Evolutionary conservation across 768 basidiomycete species (phyloP), one percentile per base, ranked within the genome.

Genomic region (Trametes villosa): DNA sequence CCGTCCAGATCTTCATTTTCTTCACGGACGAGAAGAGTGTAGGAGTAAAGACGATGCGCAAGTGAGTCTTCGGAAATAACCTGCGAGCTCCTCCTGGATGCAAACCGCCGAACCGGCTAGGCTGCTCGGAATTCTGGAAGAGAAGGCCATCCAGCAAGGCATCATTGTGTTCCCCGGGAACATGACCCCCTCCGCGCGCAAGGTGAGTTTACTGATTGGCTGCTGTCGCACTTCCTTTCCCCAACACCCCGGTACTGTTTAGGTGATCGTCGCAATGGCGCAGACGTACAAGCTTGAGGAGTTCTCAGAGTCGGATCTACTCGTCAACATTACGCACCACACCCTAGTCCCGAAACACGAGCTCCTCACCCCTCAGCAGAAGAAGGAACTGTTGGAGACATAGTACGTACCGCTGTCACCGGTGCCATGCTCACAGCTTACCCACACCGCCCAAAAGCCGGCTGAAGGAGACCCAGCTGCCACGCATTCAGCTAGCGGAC

Each of bases 261-360:
- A 98, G 96, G 92, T 97, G 58, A 94, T 99, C 65, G 86, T 87
- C 44, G 94, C 91, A 18, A 94, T 98, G 91, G 83, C 91, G 31
- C 77, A 83, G 7, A 86, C 92, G 68, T 98, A 91, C 77, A 84
- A 86, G 53, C 82, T 99, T 34, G 97, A 98, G 72, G 96, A 97
- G 67, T 99, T 98, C 74, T 91, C 95, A 20, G 97, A 98, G 76
- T 86, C 95, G 12, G 96, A 98, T 74, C 79, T 99, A 18, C 83
- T 98, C 7, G 97, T 99, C 65, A 99, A 99, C 76, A 98, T 99
- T 70, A 94, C 93, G 6, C 90, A 94, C 69, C 97, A 99, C 71
- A 91, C 91, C 22, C 83, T 99, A 36, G 97, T 99, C 1, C 97
- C 97, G 46, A 86, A 83, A 61, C 97, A 99, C 72, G 89, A 96